Evolutionary conservation across 495 filamentous ascomycete species (phyloP).

Genomic region (Trichoderma orchidacearum): DNA sequence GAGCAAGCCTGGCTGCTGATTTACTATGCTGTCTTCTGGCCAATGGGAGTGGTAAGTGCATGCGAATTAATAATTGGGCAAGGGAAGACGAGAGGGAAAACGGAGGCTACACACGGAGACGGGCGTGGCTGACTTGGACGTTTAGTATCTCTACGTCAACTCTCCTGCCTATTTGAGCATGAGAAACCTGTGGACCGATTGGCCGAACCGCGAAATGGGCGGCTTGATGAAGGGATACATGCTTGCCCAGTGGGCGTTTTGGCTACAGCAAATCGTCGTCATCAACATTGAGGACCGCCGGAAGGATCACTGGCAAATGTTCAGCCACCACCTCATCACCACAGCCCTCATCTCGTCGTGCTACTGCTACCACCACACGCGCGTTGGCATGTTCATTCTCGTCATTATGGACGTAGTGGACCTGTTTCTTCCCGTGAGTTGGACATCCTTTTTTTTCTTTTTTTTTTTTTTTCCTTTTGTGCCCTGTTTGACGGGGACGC

Average conservation of each 20-base stretch:
- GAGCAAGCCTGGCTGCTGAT: conserved; percentile 86
- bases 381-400: conserved; percentile 79
- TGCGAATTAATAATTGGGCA: not conserved
- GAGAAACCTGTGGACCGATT: conserved; percentile 66
- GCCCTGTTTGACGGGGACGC: not conserved
- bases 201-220: conserved; percentile 59
- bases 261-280: conserved; percentile 86
- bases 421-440: conserved; percentile 68
- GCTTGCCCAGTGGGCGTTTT: conserved; percentile 81
- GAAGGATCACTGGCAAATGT: conserved; percentile 94
- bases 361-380: conserved; percentile 73
- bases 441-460: not conserved
- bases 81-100: not conserved
- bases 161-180: conserved; percentile 71
- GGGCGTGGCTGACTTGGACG: conserved; percentile 6
- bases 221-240: conserved; percentile 82
- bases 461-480: not conserved
- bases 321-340: conserved; percentile 87
- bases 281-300: conserved; percentile 87
- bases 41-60: conserved; percentile 64
- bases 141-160: conserved; percentile 65
- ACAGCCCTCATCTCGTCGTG: conserved; percentile 62
- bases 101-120: too few species aligned
- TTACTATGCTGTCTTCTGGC: conserved; percentile 70
- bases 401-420: conserved; percentile 92